phyloP scores from a whole-genome alignment of 2,329 filamentous ascomycete species.

The Claviceps monticola region DNA sequence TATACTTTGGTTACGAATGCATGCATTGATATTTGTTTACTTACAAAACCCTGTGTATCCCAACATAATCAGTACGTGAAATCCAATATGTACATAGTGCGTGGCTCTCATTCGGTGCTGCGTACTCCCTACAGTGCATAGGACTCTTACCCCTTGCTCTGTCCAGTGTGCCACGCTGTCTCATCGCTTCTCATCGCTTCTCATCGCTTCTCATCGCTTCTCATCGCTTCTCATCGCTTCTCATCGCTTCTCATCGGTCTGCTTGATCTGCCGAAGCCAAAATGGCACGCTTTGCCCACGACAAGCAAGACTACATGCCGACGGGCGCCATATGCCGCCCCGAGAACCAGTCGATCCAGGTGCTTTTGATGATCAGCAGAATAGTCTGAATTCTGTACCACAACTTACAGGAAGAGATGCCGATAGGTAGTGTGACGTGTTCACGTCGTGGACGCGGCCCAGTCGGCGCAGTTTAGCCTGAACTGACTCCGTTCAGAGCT shows the following conservation, averaged over 20 bases:
- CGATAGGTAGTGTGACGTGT: too few relatives aligned
- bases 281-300: conserved; percentile 28
- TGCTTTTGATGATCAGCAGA: conserved; percentile 35
- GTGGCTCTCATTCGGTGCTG: too few relatives aligned
- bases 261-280: conserved; percentile 30
- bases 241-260: conserved; percentile 42
- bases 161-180: conserved; percentile 41
- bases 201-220: too few relatives aligned
- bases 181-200: conserved; percentile 44
- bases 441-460: conserved; percentile 46
- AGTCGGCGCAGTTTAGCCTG: conserved; percentile 35
- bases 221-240: too few relatives aligned
- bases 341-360: conserved; percentile 35
- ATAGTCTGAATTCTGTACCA: conserved; percentile 14
- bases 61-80: too few relatives aligned
- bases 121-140: too few relatives aligned
- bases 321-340: conserved; percentile 26
- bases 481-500: conserved; percentile 37
- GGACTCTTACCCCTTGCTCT: conserved; percentile 22
- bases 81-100: too few relatives aligned
- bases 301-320: conserved; percentile 27
- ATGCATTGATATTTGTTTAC: too few relatives aligned
- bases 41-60: too few relatives aligned
- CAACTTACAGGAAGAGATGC: too few relatives aligned
- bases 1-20: too few relatives aligned